Conservation (phyloP, 2,329 filamentous ascomycete genomes). For the Fusarium nygamai region DNA sequence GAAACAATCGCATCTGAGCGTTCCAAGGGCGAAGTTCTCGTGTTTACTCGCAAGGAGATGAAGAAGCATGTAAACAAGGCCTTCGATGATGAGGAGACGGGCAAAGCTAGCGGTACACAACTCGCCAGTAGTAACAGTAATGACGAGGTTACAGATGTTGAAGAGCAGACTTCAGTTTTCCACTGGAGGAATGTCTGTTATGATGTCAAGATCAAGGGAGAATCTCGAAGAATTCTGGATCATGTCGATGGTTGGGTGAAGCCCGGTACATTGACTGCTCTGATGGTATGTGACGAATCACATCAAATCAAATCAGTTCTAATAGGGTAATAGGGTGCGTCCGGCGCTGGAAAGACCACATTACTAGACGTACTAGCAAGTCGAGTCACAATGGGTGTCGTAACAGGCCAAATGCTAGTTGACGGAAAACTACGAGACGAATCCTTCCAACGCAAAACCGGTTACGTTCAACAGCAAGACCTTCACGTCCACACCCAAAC, state of each 20-base stretch:
- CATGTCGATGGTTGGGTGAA: slow-evolving; percentile 79
- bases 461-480: slow-evolving; percentile 90
- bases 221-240: slow-evolving; percentile 71
- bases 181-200: slow-evolving; percentile 78
- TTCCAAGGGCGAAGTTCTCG: slow-evolving; percentile 37
- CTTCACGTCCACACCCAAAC: slow-evolving; percentile 82
- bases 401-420: slow-evolving; percentile 79
- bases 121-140: slow-evolving; percentile 69
- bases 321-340: slow-evolving; percentile 78
- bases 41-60: slow-evolving; percentile 36
- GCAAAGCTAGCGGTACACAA: not conserved
- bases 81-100: slow-evolving; percentile 42
- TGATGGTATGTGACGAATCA: slow-evolving; percentile 72
- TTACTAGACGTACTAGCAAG: slow-evolving; percentile 84
- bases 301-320: slow-evolving; percentile 84
- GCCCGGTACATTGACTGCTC: slow-evolving; percentile 76
- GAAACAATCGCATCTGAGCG: slow-evolving; percentile 35
- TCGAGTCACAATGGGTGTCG: slow-evolving; percentile 84
- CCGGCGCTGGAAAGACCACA: slow-evolving; percentile 88
- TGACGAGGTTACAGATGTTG: slow-evolving; percentile 21
- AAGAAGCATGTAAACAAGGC: slow-evolving; percentile 59
- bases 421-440: slow-evolving; percentile 71
- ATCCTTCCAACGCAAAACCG: slow-evolving; percentile 87
- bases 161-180: slow-evolving; percentile 59
- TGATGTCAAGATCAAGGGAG: slow-evolving; percentile 74